Percentiles rank a stretch among this genome's conserved stretches.
phyloP scores from a whole-genome alignment of 2,329 filamentous ascomycete species.

The Zymoseptoria pseudotritici region DNA sequence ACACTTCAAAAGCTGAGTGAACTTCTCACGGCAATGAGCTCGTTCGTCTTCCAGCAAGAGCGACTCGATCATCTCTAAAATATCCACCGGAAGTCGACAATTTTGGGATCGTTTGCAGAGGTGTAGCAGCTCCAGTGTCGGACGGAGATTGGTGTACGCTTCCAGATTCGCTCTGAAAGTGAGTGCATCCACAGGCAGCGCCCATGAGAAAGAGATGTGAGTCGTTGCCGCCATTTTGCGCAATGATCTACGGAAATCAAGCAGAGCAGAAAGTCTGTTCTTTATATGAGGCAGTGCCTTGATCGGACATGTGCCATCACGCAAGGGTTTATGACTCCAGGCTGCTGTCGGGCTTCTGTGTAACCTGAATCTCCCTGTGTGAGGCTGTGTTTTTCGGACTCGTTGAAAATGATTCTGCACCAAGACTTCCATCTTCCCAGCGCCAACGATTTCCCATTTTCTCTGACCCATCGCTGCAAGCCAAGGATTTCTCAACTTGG shows the following conservation, averaged over 20 bases:
- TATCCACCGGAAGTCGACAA: not conserved
- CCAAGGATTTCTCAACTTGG: no score
- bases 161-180: conserved; percentile 6
- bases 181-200: conserved; percentile 2
- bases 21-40: not conserved
- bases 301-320: no score
- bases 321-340: no score
- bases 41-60: not conserved
- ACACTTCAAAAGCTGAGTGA: not conserved
- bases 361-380: no score
- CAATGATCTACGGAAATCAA: not conserved
- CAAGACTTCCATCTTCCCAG: no score
- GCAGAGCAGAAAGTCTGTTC: no score
- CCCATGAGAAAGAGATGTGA: conserved; percentile 2
- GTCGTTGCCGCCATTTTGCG: not conserved
- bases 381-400: no score
- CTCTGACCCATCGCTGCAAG: no score
- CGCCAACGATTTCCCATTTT: no score
- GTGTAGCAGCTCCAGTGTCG: conserved; percentile 2
- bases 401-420: no score
- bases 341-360: no score
- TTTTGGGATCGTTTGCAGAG: conserved; percentile 6
- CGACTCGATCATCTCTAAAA: not conserved
- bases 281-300: no score
- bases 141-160: conserved; percentile 7